phyloP scores from a whole-genome alignment of 2,329 filamentous ascomycete genomes.

The Ophidiomyces ophidiicola region DNA sequence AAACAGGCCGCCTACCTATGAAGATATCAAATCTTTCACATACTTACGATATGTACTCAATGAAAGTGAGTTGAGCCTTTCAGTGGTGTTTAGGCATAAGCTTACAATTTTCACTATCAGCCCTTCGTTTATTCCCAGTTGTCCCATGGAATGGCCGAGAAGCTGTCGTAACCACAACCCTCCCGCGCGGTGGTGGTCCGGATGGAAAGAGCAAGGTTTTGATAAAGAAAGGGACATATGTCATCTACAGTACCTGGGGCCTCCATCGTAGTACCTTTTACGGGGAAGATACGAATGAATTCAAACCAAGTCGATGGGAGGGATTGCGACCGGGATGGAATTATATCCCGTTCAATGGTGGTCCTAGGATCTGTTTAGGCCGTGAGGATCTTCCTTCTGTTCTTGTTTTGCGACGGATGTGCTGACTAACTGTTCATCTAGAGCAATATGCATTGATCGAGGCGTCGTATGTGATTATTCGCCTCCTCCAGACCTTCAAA shows the following conservation, averaged over 20 bases:
- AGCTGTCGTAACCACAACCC: slow-evolving; percentile 38
- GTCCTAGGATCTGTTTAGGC: slow-evolving; percentile 43
- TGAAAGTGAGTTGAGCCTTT: slow-evolving; percentile 20
- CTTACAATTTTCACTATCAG: slow-evolving; percentile 15
- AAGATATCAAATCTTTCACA: slow-evolving; percentile 31
- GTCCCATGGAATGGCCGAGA: slow-evolving; percentile 44
- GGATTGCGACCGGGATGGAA: slow-evolving; percentile 43
- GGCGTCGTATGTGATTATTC: slow-evolving; percentile 40
- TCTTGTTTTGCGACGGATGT: not conserved
- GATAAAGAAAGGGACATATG: slow-evolving; percentile 34
- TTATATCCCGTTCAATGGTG: slow-evolving; percentile 44
- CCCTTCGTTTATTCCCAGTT: slow-evolving; percentile 43
- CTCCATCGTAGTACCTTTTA: slow-evolving; percentile 42
- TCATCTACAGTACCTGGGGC: slow-evolving; percentile 34
- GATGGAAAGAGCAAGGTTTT: slow-evolving; percentile 38
- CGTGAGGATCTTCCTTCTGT: slow-evolving; percentile 4
- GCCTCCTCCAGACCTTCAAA: slow-evolving; percentile 27
- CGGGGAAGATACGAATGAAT: slow-evolving; percentile 39
- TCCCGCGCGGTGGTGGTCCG: slow-evolving; percentile 40
- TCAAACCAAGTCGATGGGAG: slow-evolving; percentile 40
- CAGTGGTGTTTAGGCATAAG: not conserved
- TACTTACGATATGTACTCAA: slow-evolving; percentile 30
- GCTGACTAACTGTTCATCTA: slow-evolving; percentile 2
- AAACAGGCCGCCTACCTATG: slow-evolving; percentile 31
- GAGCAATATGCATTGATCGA: slow-evolving; percentile 48